phyloP scores from a whole-genome alignment of 768 basidiomycete species.

The Mycena capillaripes region DNA sequence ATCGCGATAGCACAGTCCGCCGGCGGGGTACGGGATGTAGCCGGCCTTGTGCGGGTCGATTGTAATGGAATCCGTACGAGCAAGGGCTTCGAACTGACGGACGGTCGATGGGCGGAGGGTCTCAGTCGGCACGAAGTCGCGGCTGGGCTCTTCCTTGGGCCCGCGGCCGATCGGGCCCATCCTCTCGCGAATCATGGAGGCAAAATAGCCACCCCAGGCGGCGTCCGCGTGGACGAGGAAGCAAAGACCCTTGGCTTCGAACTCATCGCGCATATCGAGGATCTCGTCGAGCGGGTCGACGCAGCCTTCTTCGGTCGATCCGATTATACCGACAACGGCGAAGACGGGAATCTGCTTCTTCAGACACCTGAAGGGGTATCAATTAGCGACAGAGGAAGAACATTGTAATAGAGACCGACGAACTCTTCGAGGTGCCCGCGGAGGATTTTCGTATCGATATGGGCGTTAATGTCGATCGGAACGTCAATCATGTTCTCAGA shows the following conservation, averaged over 20 bases:
- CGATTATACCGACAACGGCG: slow-evolving; percentile 59
- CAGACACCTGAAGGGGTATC: slow-evolving; percentile 40
- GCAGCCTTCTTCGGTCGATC: slow-evolving; percentile 60
- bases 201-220: slow-evolving; percentile 64
- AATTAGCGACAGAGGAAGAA: slow-evolving; percentile 20
- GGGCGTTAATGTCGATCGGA: slow-evolving; percentile 52
- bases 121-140: slow-evolving; percentile 43
- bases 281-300: slow-evolving; percentile 58
- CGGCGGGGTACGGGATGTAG: slow-evolving; percentile 60
- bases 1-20: slow-evolving; percentile 57
- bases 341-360: slow-evolving; percentile 52
- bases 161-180: slow-evolving; percentile 15
- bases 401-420: slow-evolving; percentile 24
- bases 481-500: slow-evolving; percentile 53
- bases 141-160: slow-evolving; percentile 20
- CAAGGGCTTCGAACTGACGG: slow-evolving; percentile 45
- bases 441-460: slow-evolving; percentile 50
- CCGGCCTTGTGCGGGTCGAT: slow-evolving; percentile 59
- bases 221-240: slow-evolving; percentile 62
- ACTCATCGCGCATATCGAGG: slow-evolving; percentile 49
- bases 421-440: slow-evolving; percentile 42
- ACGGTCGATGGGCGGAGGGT: slow-evolving; percentile 45
- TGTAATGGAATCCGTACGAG: slow-evolving; percentile 54
- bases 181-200: slow-evolving; percentile 45
- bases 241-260: slow-evolving; percentile 48